Evolutionary conservation across 306 rosid species (phyloP).

Genomic region (Vigna unguiculata): DNA sequence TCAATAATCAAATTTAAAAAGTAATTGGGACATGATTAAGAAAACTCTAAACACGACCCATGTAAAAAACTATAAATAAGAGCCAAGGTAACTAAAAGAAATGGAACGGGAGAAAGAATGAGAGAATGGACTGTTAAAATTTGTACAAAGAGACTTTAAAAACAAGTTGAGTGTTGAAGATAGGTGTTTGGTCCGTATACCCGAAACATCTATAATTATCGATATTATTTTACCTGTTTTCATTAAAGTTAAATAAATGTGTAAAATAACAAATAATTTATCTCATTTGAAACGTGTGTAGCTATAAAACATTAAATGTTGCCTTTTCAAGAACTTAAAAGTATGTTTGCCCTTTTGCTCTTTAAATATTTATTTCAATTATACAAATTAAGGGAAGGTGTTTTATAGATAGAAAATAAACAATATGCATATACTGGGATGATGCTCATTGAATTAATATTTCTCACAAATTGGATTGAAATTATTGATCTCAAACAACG

Average conservation of each 20-base stretch:
- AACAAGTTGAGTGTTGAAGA: too few species aligned
- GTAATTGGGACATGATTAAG: too few species aligned
- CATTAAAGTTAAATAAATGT: not conserved
- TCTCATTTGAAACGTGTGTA: slow-evolving; percentile 5
- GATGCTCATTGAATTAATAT: not conserved
- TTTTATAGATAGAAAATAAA: not conserved
- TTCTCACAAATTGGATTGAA: too few species aligned
- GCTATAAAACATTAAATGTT: not conserved
- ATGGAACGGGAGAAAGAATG: too few species aligned
- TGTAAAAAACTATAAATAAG: too few species aligned
- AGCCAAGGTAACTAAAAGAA: too few species aligned
- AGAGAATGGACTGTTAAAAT: too few species aligned
- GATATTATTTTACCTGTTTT: not conserved
- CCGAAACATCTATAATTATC: not conserved
- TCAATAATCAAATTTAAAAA: too few species aligned
- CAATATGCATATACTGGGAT: not conserved
- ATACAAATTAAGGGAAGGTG: not conserved
- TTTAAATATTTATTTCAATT: slow-evolving; percentile 2
- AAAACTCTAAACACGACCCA: too few species aligned
- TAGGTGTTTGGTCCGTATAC: too few species aligned
- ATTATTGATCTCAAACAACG: too few species aligned
- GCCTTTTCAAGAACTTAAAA: slow-evolving; percentile 8
- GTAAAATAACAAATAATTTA: not conserved
- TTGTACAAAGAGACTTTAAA: too few species aligned
- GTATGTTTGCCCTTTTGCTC: not conserved